Evolutionary conservation across 108 stramenopile genomes (phyloP).

Genomic region (Chaetoceros muelleri): DNA sequence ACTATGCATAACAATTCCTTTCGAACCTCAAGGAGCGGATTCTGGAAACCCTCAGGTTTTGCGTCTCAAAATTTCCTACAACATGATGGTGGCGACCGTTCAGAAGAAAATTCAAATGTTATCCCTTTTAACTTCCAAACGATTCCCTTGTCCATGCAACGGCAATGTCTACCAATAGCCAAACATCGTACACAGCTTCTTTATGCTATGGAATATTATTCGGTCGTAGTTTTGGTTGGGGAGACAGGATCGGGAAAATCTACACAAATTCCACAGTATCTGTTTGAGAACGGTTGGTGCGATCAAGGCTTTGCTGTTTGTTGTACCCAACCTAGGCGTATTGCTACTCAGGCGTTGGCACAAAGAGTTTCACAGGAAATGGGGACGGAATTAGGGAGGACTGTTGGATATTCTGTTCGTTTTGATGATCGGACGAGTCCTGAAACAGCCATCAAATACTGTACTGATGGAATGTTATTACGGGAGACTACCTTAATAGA

Average conservation of each 20-base stretch:
- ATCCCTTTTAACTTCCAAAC: conserved; percentile 18
- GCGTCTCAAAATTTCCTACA: background rate
- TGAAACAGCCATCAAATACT: conserved; percentile 57
- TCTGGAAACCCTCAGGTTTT: background rate
- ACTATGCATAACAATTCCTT: too few species aligned
- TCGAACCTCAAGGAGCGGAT: too few species aligned
- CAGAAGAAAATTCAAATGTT: conserved; percentile 1
- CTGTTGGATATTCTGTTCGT: conserved; percentile 74
- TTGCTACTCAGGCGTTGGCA: conserved; percentile 84
- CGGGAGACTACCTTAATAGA: conserved; percentile 80
- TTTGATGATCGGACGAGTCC: conserved; percentile 58
- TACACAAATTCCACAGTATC: conserved; percentile 91
- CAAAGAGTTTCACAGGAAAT: conserved; percentile 70
- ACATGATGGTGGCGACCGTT: background rate
- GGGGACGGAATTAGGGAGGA: conserved; percentile 20
- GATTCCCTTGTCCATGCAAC: conserved; percentile 40
- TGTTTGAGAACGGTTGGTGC: conserved; percentile 83
- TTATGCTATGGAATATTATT: conserved; percentile 55
- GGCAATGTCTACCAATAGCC: conserved; percentile 66
- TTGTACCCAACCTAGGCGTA: conserved; percentile 86
- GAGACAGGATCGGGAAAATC: conserved; percentile 94
- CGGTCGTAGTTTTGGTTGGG: conserved; percentile 85
- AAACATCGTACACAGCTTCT: conserved; percentile 72
- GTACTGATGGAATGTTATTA: conserved; percentile 89
- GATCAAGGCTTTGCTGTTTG: conserved; percentile 56